Conservation (phyloP, 192 early-diverging fungal species). For the Coemansia aciculifera region DNA sequence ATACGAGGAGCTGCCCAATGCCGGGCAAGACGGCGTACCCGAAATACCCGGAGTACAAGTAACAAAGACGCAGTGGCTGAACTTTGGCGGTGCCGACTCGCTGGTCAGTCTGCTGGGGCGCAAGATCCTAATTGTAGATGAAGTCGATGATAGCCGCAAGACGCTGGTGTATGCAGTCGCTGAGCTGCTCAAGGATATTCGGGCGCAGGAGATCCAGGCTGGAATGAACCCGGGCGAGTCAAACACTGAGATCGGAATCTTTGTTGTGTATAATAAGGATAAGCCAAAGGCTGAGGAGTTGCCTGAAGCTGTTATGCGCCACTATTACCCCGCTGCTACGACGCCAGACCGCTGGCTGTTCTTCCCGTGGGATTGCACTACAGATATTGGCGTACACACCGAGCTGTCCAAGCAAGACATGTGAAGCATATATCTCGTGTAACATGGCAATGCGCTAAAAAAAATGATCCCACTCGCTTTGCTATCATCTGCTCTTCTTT, state of each 20-base stretch:
- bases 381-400: constrained; percentile 72
- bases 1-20: constrained; percentile 68
- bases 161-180: constrained; percentile 73
- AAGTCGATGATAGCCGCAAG: constrained; percentile 75
- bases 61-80: constrained; percentile 81
- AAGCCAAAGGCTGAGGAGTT: constrained; percentile 69
- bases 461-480: background rate
- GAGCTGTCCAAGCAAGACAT: constrained; percentile 48
- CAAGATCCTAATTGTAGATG: constrained; percentile 75
- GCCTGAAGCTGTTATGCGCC: constrained; percentile 59
- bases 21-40: constrained; percentile 38
- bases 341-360: constrained; percentile 75
- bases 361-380: constrained; percentile 72
- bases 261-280: constrained; percentile 79
- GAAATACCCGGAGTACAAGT: constrained; percentile 48
- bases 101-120: constrained; percentile 66
- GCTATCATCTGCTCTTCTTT: background rate
- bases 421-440: background rate
- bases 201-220: constrained; percentile 51
- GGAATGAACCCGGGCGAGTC: constrained; percentile 41
- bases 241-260: constrained; percentile 65
- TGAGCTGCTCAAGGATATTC: constrained; percentile 71
- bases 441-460: background rate
- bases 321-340: constrained; percentile 71
- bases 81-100: constrained; percentile 67